A percentile compares a stretch with the other conserved stretches of the same genome.
phyloP scores from a whole-genome alignment of 2,329 filamentous ascomycete genomes.

The Ceratocystis harringtonii region DNA sequence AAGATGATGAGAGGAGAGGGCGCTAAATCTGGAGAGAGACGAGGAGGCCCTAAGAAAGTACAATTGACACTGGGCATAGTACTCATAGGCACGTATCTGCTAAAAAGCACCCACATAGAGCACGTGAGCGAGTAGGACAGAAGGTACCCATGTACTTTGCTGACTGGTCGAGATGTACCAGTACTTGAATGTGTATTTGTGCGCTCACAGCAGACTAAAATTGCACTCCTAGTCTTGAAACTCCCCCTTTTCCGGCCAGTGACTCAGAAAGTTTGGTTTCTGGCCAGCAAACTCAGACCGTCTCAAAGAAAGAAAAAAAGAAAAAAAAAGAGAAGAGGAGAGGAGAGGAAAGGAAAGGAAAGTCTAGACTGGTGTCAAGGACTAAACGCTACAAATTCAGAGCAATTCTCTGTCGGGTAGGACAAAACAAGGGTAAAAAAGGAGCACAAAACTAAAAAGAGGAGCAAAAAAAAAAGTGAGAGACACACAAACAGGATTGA shows the following conservation, averaged over 20 bases:
- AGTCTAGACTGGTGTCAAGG: no score
- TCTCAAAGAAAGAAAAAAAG: background rate
- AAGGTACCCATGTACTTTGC: background rate
- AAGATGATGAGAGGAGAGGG: background rate
- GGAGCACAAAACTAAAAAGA: background rate
- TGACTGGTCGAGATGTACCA: background rate
- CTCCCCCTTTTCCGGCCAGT: background rate
- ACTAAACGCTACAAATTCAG: background rate
- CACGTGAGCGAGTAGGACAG: background rate
- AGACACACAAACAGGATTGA: no score
- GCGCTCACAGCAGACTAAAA: background rate
- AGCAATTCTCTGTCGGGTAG: background rate
- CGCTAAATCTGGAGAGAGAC: background rate
- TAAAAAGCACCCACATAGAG: background rate
- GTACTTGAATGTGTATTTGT: background rate
- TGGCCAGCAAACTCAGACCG: background rate
- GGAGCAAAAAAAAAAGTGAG: background rate
- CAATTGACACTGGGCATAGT: background rate
- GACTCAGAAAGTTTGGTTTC: background rate
- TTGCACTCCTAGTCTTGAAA: background rate
- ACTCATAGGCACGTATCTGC: background rate
- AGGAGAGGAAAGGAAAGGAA: background rate
- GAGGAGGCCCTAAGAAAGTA: background rate
- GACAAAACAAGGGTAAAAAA: conserved; percentile 1
- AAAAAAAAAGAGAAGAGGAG: background rate